phyloP scores from a whole-genome alignment of 164 flowering plant species.

The Magnolia officinalis region DNA sequence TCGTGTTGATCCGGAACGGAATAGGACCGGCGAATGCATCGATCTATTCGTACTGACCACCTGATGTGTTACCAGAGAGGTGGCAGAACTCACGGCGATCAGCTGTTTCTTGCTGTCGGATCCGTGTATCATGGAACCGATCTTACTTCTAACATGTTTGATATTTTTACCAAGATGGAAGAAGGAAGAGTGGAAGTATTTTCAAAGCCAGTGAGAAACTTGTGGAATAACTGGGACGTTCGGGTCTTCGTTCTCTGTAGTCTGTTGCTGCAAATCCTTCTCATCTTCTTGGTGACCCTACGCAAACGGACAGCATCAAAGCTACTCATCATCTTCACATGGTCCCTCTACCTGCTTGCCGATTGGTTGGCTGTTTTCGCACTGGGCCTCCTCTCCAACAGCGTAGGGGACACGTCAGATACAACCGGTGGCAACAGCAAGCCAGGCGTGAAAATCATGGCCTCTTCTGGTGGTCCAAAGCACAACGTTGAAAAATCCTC shows the following conservation, averaged over 20 bases:
- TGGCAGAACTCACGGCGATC: too few relatives aligned
- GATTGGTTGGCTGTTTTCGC: constrained; percentile 42
- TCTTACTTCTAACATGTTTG: too few relatives aligned
- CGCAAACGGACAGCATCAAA: constrained; percentile 16
- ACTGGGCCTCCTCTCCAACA: constrained; percentile 43
- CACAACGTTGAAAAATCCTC: background rate
- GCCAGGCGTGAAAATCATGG: background rate
- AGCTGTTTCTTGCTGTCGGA: too few relatives aligned
- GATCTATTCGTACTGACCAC: too few relatives aligned
- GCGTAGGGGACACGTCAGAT: constrained; percentile 5
- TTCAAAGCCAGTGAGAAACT: background rate
- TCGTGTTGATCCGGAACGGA: too few relatives aligned
- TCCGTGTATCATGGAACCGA: too few relatives aligned
- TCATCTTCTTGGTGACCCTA: constrained; percentile 24
- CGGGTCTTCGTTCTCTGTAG: constrained; percentile 25
- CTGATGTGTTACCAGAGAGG: too few relatives aligned
- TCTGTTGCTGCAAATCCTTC: constrained; percentile 19
- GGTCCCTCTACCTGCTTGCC: constrained; percentile 36
- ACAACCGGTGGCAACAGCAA: background rate
- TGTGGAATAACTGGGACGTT: constrained; percentile 32
- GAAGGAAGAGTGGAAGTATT: background rate
- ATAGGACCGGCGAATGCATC: too few relatives aligned
- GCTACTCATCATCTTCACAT: constrained; percentile 9
- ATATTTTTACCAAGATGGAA: background rate
- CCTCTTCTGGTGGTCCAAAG: background rate